phyloP scores from a whole-genome alignment of 371 early-diverging fungal genomes.

The Mucor saturninus region DNA sequence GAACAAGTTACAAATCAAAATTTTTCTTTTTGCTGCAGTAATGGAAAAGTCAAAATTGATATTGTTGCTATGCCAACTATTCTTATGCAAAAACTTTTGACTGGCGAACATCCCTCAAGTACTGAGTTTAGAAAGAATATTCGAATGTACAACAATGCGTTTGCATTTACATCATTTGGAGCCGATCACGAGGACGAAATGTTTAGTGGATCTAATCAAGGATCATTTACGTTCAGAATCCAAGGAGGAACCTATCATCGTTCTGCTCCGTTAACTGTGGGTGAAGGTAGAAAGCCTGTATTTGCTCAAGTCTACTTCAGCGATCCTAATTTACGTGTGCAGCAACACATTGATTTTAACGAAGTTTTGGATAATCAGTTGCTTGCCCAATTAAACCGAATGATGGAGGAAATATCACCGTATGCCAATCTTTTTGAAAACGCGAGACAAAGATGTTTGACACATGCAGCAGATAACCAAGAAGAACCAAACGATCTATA shows the following conservation, averaged over 20 bases:
- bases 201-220: background rate
- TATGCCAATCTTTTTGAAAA: background rate
- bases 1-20: background rate
- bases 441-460: background rate
- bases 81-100: background rate
- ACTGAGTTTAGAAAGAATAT: background rate
- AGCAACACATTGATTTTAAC: background rate
- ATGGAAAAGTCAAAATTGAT: background rate
- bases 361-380: background rate
- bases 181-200: background rate
- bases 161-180: background rate
- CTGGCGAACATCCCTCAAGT: background rate
- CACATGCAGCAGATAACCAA: background rate
- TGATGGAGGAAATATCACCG: background rate
- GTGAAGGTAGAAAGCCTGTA: background rate
- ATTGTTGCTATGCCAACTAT: background rate
- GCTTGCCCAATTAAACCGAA: background rate
- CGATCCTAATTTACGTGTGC: background rate
- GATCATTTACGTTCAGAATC: background rate
- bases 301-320: background rate
- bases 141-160: background rate
- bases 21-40: background rate
- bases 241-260: background rate
- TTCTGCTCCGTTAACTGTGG: background rate
- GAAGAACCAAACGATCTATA: background rate